Evolutionary conservation across 768 basidiomycete species (phyloP), one percentile per base, ranked within the genome.

Genomic region (Fomitopsis pulvina): DNA sequence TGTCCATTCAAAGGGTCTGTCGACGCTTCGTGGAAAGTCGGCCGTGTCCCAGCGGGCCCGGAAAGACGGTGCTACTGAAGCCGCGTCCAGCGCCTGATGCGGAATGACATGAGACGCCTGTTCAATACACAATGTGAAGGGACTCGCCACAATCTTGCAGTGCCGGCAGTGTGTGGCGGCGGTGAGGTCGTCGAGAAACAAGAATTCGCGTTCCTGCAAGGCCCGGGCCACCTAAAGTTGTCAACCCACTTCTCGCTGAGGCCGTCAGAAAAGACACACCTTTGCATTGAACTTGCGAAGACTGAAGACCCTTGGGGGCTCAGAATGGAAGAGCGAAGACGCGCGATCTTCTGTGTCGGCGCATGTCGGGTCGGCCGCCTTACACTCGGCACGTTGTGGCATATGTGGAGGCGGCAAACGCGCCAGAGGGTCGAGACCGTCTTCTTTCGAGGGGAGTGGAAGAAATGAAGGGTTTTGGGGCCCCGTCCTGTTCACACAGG

Each of bases 1-100:
- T 24, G 61, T 62, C 79, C 79, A 82, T 34, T 51, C 49, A 57
- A 71, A 79, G 5, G 69, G 64, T 39, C 57, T 62, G 46, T 78
- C 77, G 26, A 72, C 45, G 5, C 59, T 50, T 22, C 53, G 56
- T 18, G 69, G 48, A 54, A 66, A 62, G 5, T 58, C 58, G 0
- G 65, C 54, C 3, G 47, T 47, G 45, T 73, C 70, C 50, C 76
- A 77, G 40, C 72, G 72, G 25, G 55, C 53, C 45, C 73, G 67
- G 42, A 72, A 69, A 10, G 54, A 55, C 20, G 48, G 50, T 24
- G 75, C 78, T 24, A 55, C 54, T 14, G 57, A 51, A 53, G 69
- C 68, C 9, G 76, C 75, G 43, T 62, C 61, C 52, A 71, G 59
- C 29, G 69, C 73, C 77, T 79, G 39, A 54, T 58, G 41, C 21